Conservation (phyloP, 345 rosid genomes). For the Gynandropsis gynandra region DNA sequence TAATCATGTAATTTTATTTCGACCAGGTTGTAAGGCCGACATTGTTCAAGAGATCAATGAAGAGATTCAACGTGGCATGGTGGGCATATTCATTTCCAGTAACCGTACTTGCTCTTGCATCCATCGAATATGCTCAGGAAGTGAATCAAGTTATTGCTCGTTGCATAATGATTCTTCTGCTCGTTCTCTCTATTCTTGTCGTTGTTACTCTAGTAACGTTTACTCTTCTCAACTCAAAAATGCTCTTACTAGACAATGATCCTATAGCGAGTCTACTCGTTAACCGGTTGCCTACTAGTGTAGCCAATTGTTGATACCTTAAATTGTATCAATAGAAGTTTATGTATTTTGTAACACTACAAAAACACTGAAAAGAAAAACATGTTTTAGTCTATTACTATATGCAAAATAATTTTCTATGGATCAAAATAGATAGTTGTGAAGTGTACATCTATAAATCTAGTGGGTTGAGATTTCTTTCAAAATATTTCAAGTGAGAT, state of each 20-base stretch:
- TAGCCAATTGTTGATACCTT: no score
- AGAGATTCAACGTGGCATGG: constrained; percentile 34
- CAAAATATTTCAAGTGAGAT: no score
- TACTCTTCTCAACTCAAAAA: constrained; percentile 16
- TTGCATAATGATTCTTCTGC: constrained; percentile 23
- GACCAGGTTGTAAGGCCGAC: constrained; percentile 25
- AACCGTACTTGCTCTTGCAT: constrained; percentile 31
- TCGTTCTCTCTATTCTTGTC: constrained; percentile 30
- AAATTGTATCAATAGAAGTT: no score
- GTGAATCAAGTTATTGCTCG: constrained; percentile 28
- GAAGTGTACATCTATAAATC: no score
- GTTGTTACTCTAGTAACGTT: constrained; percentile 19
- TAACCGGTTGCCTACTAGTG: neutral
- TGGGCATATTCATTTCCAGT: constrained; percentile 42
- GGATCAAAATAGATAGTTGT: no score
- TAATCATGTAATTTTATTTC: no score
- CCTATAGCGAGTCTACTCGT: neutral
- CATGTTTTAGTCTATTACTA: no score
- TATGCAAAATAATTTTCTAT: no score
- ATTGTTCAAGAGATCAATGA: constrained; percentile 36
- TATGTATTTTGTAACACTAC: no score
- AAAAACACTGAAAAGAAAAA: no score
- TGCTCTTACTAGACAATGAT: neutral
- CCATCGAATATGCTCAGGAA: constrained; percentile 27
- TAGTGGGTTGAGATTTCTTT: no score